A percentile compares a stretch with the other conserved stretches of the same genome.
Conservation (phyloP, 345 rosid species). For the Moricandia moricandioides region DNA sequence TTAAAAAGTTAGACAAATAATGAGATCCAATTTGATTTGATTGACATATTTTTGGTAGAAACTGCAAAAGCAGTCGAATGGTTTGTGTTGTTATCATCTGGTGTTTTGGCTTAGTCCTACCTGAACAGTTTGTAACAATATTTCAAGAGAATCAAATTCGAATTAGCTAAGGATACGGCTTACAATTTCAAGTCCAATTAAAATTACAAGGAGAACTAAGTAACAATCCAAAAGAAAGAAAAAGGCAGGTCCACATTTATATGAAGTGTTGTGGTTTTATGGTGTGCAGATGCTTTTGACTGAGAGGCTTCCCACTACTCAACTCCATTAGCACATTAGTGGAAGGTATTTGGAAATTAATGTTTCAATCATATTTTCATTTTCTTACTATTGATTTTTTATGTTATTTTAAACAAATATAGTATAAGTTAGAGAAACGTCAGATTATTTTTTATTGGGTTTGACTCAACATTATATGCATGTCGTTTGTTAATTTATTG, state of each 20-base stretch:
- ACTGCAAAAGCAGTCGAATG: slow-evolving; percentile 16
- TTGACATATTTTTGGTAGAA: slow-evolving; percentile 22
- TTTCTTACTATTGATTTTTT: background rate
- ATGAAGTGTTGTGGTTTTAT: slow-evolving; percentile 25
- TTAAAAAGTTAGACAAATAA: slow-evolving; percentile 19
- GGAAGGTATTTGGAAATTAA: background rate
- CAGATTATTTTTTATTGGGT: background rate
- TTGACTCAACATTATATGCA: background rate
- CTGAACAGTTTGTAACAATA: slow-evolving; percentile 17
- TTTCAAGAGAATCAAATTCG: background rate
- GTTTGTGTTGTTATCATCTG: slow-evolving; percentile 33
- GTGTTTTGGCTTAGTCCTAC: slow-evolving; percentile 15
- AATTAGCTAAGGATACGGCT: slow-evolving; percentile 26
- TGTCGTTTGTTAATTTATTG: background rate
- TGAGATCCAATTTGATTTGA: slow-evolving; percentile 28
- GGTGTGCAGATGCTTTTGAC: slow-evolving; percentile 30
- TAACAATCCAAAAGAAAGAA: background rate
- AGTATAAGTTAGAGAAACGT: background rate
- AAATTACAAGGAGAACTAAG: background rate
- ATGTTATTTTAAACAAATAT: no score
- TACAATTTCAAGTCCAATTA: slow-evolving; percentile 16
- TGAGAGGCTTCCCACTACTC: slow-evolving; percentile 33
- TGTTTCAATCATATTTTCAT: background rate
- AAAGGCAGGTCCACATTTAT: slow-evolving; percentile 21
- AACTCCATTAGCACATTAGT: slow-evolving; percentile 19